Base-by-base conservation (phyloP, 2,329 filamentous ascomycete genomes). In the Tolypocladium capitatum region DNA sequence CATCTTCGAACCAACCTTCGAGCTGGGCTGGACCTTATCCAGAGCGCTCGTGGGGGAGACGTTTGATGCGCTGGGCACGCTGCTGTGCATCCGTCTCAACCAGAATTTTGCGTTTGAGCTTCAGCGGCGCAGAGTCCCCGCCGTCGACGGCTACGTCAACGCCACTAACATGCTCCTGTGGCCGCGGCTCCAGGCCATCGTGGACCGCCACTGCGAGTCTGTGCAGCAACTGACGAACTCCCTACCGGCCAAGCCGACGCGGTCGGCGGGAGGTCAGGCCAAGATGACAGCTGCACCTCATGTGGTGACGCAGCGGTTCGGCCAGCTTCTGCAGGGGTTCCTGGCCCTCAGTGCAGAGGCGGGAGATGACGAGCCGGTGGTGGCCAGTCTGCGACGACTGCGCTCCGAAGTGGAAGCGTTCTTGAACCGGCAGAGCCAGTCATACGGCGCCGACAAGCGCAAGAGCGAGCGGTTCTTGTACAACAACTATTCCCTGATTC, bases 401-500 rank as follows among this genome's bases (percentile, higher is more conserved):
- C 74, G 88, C 30, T 76, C 74, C 48, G 92, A 97, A 61, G 84
- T 91, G 38, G 89, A 97, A 64, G 77, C 78, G 0, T 92, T 96
- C 55, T 65, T 98, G 51, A 78, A 78, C 6, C 88, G 85, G 60
- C 72, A 90, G 50, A 85, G 86, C 60, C 84, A 87, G 55, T 72
- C 73, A 0, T 86, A 90, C 52, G 81, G 78, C 20, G 68, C 74
- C 1, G 91, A 95, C 58, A 75, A 78, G 53, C 79, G 87, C 60
- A 94, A 94, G 68, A 75, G 84, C 55, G 84, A 91, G 55, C 74
- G 92, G 41, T 97, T 97, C 61, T 65, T 98, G 58, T 92, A 86
- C 61, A 98, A 97, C 63, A 98, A 98, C 64, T 97, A 94, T 65
- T 94, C 87, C 47, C 72, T 98, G 53, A 78, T 98, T n/a, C 73